Percentiles rank a stretch among this genome's conserved stretches.
phyloP scores from a whole-genome alignment of 768 basidiomycete genomes.

The Clitopilus passeckerianus region DNA sequence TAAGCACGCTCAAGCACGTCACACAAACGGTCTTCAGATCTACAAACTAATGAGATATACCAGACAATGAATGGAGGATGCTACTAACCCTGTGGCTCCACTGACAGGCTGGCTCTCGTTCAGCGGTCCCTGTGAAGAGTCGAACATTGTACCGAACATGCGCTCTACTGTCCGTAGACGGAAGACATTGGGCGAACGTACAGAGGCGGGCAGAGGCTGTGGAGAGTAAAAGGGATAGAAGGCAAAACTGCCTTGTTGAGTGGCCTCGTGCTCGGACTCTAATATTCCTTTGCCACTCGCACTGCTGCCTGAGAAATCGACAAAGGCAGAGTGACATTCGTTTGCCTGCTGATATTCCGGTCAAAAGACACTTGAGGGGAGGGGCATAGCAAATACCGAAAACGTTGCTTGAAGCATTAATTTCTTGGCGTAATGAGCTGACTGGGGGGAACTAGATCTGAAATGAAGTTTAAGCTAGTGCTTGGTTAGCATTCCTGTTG shows the following conservation, averaged over 20 bases:
- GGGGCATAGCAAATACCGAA: neutral
- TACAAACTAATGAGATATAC: neutral
- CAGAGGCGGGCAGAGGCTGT: neutral
- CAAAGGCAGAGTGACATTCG: neutral
- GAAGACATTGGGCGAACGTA: neutral
- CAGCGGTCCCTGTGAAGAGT: neutral
- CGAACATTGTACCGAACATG: neutral
- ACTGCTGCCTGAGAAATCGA: neutral
- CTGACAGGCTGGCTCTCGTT: neutral
- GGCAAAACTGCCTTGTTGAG: neutral
- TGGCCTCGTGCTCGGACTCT: neutral
- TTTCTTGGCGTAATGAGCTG: neutral
- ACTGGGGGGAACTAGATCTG: neutral
- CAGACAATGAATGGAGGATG: conserved; percentile 2
- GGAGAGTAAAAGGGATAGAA: neutral
- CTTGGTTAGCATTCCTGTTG: neutral
- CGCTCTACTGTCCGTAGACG: neutral
- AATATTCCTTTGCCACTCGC: too few species aligned
- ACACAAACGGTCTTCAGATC: neutral
- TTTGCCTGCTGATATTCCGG: neutral
- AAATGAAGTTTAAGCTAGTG: neutral
- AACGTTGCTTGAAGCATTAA: neutral
- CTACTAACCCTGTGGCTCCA: neutral
- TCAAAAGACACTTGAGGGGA: neutral
- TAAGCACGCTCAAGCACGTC: neutral